These are phyloP conservation scores for Chlamydomonas sphaeroides DNA, from an alignment of 139 green algal species.

Conservation along the genomic window DNA sequence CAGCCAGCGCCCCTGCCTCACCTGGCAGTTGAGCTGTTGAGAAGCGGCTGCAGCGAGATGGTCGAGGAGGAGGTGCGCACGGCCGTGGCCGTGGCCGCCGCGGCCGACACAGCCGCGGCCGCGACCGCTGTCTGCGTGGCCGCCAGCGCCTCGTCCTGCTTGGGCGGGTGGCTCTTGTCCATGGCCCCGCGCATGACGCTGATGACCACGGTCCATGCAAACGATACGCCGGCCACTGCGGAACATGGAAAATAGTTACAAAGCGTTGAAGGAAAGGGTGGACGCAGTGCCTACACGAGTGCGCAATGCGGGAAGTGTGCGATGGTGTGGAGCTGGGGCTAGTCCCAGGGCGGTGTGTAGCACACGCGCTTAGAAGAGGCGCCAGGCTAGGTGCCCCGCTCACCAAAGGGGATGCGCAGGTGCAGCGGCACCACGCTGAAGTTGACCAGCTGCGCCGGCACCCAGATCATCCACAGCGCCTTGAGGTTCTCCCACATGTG, in stretches of 20 bases:
- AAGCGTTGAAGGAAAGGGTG: too few relatives aligned
- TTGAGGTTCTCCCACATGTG: conserved; percentile 90
- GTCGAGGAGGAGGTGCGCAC: background rate
- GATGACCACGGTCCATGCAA: conserved; percentile 64
- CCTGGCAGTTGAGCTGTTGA: conserved; percentile 7
- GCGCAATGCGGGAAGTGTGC: too few relatives aligned
- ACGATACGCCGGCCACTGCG: conserved; percentile 63
- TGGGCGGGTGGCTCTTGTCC: conserved; percentile 7
- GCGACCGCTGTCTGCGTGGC: background rate
- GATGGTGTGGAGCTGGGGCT: too few relatives aligned
- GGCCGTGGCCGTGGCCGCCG: too few relatives aligned
- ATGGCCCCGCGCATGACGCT: conserved; percentile 55
- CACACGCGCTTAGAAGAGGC: too few relatives aligned
- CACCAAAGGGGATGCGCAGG: conserved; percentile 83
- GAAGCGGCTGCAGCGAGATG: conserved; percentile 12
- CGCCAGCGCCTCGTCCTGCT: conserved; percentile 8
- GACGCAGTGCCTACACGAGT: too few relatives aligned
- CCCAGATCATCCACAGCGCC: conserved; percentile 88
- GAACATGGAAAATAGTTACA: too few relatives aligned
- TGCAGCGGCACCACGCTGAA: conserved; percentile 87
- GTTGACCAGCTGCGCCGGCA: conserved; percentile 86
- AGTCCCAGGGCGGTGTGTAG: too few relatives aligned
- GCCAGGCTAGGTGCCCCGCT: too few relatives aligned
- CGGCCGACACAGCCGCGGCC: background rate
- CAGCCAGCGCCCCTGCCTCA: too few relatives aligned